Conservation (phyloP, 257 asterid species). For the Solanum chaucha region DNA sequence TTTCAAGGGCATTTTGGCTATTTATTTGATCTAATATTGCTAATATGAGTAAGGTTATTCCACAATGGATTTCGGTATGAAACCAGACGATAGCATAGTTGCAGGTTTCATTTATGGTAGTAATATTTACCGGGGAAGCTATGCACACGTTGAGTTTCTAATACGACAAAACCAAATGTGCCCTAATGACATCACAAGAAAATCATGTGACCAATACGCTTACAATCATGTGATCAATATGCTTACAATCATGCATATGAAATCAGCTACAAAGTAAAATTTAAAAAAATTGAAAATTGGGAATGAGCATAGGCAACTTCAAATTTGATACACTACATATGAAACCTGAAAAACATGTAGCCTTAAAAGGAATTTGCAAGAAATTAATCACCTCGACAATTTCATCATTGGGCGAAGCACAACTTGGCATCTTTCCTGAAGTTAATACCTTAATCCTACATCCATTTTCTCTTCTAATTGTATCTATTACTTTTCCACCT, state of each 20-base stretch:
- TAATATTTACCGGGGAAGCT: not conserved
- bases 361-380: not conserved
- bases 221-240: not conserved
- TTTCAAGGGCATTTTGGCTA: not conserved
- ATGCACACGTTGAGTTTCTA: not conserved
- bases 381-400: constrained; percentile 61
- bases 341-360: not conserved
- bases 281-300: not conserved
- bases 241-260: not conserved
- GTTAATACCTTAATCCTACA: constrained; percentile 51
- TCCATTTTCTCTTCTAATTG: constrained; percentile 58
- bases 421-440: constrained; percentile 21
- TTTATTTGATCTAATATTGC: not conserved
- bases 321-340: not conserved
- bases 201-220: not conserved
- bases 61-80: not conserved
- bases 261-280: not conserved
- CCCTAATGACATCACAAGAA: not conserved
- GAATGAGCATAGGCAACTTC: not conserved
- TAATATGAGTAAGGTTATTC: not conserved
- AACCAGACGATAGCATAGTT: not conserved
- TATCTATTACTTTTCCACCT: constrained; percentile 64
- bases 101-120: not conserved
- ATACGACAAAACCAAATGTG: not conserved
- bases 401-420: constrained; percentile 31